phyloP scores from a whole-genome alignment of 1,284 basidiomycete species.

The Apiotrichum laibachii region DNA sequence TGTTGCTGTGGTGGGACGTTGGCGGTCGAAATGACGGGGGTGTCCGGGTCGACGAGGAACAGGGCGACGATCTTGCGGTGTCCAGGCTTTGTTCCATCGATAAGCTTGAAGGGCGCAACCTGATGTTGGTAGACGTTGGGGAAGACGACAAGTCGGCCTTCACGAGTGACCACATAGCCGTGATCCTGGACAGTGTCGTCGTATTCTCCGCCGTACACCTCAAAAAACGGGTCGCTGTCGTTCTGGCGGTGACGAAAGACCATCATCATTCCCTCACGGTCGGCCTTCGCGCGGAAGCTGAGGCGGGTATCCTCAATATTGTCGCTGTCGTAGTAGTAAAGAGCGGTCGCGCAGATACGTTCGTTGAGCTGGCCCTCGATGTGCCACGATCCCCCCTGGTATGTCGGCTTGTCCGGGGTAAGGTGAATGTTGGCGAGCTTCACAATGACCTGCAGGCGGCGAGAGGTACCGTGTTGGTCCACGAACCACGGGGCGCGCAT shows the following conservation, averaged over 20 bases:
- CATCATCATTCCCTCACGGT: not conserved
- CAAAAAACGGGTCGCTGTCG: slow-evolving; percentile 11
- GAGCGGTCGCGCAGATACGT: too few species aligned
- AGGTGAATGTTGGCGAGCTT: slow-evolving; percentile 14
- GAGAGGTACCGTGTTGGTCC: not conserved
- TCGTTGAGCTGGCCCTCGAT: slow-evolving; percentile 9
- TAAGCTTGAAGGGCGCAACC: not conserved
- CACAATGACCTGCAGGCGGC: slow-evolving; percentile 9
- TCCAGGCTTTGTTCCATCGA: slow-evolving; percentile 9
- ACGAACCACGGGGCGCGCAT: not conserved
- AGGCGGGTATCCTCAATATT: not conserved
- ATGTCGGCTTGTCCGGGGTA: slow-evolving; percentile 9
- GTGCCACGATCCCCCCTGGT: slow-evolving; percentile 9
- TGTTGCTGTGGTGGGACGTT: slow-evolving; percentile 21
- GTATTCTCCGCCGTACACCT: slow-evolving; percentile 3
- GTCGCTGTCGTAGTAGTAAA: slow-evolving; percentile 11
- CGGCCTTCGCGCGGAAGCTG: not conserved
- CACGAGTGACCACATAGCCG: slow-evolving; percentile 5
- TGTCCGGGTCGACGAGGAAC: slow-evolving; percentile 20
- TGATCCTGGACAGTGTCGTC: not conserved
- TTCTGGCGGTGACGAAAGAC: slow-evolving; percentile 5
- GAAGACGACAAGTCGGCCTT: slow-evolving; percentile 10
- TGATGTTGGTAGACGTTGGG: slow-evolving; percentile 10
- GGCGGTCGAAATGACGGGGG: slow-evolving; percentile 10
- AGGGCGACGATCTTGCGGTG: slow-evolving; percentile 24